Conservation (phyloP, 495 filamentous ascomycete species). For the Tuber melanosporum region DNA sequence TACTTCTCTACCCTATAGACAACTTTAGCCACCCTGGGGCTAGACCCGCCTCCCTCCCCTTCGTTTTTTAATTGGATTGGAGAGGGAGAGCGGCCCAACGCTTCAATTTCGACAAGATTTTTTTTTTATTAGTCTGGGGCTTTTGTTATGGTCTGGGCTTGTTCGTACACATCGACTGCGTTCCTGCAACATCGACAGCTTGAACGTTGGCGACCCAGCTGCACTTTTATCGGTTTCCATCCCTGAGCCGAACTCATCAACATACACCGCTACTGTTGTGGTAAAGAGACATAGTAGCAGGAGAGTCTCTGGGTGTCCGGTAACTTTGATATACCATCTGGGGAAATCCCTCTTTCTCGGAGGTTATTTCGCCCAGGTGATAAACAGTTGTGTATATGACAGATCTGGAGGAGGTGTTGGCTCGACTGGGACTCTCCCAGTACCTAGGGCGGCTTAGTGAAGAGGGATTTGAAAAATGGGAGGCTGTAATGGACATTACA, state of each 20-base stretch:
- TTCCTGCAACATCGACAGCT: constrained; percentile 39
- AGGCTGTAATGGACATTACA: constrained; percentile 69
- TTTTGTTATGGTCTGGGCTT: constrained; percentile 42
- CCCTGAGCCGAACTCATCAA: constrained; percentile 34
- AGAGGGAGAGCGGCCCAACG: constrained; percentile 40
- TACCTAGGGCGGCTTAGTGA: constrained; percentile 63
- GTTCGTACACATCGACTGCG: constrained; percentile 40
- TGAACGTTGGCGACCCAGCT: constrained; percentile 40
- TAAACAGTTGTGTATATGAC: constrained; percentile 50
- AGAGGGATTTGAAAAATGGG: constrained; percentile 76
- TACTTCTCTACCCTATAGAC: constrained; percentile 33
- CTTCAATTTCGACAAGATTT: constrained; percentile 35
- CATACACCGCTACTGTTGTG: not conserved
- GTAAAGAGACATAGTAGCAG: constrained; percentile 13
- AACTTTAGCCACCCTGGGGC: constrained; percentile 37
- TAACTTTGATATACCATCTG: constrained; percentile 24
- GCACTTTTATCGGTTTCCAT: constrained; percentile 39
- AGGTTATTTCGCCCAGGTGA: constrained; percentile 33
- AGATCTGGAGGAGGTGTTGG: constrained; percentile 55
- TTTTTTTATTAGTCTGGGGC: constrained; percentile 35
- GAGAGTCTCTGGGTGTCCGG: constrained; percentile 17
- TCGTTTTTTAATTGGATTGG: constrained; percentile 34
- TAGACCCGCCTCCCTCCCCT: constrained; percentile 38
- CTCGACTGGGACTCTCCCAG: constrained; percentile 65
- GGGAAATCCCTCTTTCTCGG: constrained; percentile 31